phyloP scores from a whole-genome alignment of 345 rosid species.

The Gynandropsis gynandra region DNA sequence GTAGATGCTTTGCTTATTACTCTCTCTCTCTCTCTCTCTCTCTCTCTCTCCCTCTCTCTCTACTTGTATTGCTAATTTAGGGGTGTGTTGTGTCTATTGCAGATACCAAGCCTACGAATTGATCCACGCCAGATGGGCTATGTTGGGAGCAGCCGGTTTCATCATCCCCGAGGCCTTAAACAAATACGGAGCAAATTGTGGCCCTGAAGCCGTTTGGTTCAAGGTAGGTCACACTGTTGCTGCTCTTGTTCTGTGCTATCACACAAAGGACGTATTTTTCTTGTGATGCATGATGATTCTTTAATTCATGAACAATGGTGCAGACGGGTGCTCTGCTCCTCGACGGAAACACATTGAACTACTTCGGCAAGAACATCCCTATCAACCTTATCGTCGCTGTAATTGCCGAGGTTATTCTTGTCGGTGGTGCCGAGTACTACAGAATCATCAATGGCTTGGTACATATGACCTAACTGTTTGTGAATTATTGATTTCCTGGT shows the following conservation, averaged over 20 bases:
- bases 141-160: slow-evolving; percentile 97
- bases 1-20: slow-evolving; percentile 11
- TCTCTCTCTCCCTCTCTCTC: not conserved
- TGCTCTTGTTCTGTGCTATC: not conserved
- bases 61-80: not conserved
- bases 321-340: slow-evolving; percentile 97
- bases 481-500: not conserved
- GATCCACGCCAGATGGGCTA: slow-evolving; percentile 95
- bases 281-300: slow-evolving; percentile 2
- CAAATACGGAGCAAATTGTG: slow-evolving; percentile 96
- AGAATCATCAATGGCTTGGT: slow-evolving; percentile 91
- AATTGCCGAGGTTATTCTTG: slow-evolving; percentile 73
- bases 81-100: slow-evolving; percentile 13
- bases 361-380: slow-evolving; percentile 85
- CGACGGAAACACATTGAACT: slow-evolving; percentile 91
- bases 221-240: slow-evolving; percentile 36
- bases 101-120: slow-evolving; percentile 92
- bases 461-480: slow-evolving; percentile 12
- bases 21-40: not conserved
- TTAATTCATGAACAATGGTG: slow-evolving; percentile 14
- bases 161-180: slow-evolving; percentile 92
- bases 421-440: slow-evolving; percentile 97
- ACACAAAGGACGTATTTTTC: not conserved
- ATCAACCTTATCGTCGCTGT: slow-evolving; percentile 80
- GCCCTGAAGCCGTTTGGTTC: slow-evolving; percentile 99